Evolutionary conservation across 306 rosid genomes (phyloP), one percentile per base, ranked within the genome.

Genomic region (Prunus padus): DNA sequence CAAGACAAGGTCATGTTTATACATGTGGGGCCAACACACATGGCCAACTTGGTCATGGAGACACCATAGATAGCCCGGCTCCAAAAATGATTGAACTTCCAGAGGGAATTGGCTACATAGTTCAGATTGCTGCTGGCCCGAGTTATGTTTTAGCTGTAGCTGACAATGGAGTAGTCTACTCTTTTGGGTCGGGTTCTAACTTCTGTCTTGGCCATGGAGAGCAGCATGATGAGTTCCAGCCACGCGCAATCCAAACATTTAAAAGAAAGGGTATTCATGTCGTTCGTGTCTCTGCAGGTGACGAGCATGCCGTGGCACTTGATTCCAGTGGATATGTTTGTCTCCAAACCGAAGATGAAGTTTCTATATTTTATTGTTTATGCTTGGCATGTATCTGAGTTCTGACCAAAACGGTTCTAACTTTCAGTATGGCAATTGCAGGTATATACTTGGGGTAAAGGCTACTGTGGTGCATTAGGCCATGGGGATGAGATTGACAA

Each of bases 141-240:
- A 87, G 87, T 74, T 94, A 90, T 44, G 89, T 86, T 63, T 85
- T 94, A 75, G 89, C 91, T 40, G 90, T 94, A 55, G 82, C 79
- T 26, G 90, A 86, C 50, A 83, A 79, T 70, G 98, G 98, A 71
- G 46, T 76, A 60, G 83, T 88, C 71, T 91, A 89, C 91, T 88
- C 98, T 71, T 91, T 90, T n/a, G 97, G 98, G 16, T 88, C 91
- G 13, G 98, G 98, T 62, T 83, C 94, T 77, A 87, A 90, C 80
- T 94, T 94, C 80, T 94, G 97, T 84, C 98, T 94, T 49, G 98
- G 98, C 82, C 98, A 91, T 47, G 98, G 98, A 31, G 97, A 92
- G 77, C 97, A 89, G 70, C 98, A 90, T 11, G 71, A 87, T 55
- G 98, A 94, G 82, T 76, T 89, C 75, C 90, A 78, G 68, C 97